A percentile compares a stretch with the other conserved stretches of the same genome.
These are phyloP conservation scores for Batrachochytrium dendrobatidis DNA, from an alignment of 371 early-diverging fungal species.

Conservation along the genomic window DNA sequence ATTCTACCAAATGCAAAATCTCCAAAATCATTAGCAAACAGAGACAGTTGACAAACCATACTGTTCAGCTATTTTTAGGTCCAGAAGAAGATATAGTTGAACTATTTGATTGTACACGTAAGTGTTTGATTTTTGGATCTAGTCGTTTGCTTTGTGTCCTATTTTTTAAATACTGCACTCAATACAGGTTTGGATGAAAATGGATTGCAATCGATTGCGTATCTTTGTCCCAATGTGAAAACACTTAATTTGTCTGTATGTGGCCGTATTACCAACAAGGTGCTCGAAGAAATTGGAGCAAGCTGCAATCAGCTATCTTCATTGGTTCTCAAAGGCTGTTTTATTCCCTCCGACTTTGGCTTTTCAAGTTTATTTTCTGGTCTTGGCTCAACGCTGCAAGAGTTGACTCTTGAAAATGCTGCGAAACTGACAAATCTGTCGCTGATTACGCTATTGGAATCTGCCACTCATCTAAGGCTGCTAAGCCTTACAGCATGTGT, in stretches of 20 bases:
- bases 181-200: conserved; percentile 45
- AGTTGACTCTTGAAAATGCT: conserved; percentile 53
- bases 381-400: conserved; percentile 43
- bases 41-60: conserved; percentile 57
- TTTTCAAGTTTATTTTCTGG: conserved; percentile 56
- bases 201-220: conserved; percentile 52
- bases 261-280: conserved; percentile 53
- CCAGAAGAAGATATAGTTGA: conserved; percentile 45
- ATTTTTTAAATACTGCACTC: not conserved
- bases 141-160: not conserved
- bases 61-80: conserved; percentile 65
- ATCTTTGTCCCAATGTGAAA: conserved; percentile 55
- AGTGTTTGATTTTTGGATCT: conserved; percentile 5
- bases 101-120: conserved; percentile 76
- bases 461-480: conserved; percentile 48
- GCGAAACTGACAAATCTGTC: conserved; percentile 49
- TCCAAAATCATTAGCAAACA: conserved; percentile 71
- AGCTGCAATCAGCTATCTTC: conserved; percentile 45
- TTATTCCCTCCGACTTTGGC: conserved; percentile 52
- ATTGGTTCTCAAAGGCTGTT: conserved; percentile 65
- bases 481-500: conserved; percentile 52
- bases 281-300: conserved; percentile 35
- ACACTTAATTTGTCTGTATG: conserved; percentile 62
- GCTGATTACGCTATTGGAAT: conserved; percentile 45
- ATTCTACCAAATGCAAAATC: conserved; percentile 58